Evolutionary conservation across 768 basidiomycete genomes (phyloP).

Genomic region (Lactarius vividus): DNA sequence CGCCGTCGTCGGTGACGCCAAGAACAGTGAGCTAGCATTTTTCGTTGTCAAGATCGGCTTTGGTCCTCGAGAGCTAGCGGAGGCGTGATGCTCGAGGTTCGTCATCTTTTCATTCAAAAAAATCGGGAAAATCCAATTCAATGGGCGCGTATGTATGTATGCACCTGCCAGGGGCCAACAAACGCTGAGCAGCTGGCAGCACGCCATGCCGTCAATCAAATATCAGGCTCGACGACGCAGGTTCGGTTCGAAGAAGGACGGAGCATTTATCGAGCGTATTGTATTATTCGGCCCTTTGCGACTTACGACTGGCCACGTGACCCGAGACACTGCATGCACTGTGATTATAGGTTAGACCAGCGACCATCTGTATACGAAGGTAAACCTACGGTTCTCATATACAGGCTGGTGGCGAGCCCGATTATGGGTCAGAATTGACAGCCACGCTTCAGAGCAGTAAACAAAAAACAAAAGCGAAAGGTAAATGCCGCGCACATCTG

Average conservation of each 20-base stretch:
- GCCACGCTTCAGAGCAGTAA: neutral
- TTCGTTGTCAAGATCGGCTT: neutral
- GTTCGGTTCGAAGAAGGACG: neutral
- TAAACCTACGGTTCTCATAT: too few relatives aligned
- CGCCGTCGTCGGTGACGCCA: neutral
- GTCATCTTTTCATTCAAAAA: neutral
- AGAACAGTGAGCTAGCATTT: neutral
- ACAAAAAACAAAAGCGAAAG: neutral
- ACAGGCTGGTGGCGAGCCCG: too few relatives aligned
- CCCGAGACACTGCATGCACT: neutral
- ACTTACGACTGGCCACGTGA: neutral
- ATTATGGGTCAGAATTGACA: neutral
- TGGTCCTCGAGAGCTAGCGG: neutral
- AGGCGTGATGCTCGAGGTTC: neutral
- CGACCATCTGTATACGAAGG: too few relatives aligned
- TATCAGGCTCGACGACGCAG: neutral
- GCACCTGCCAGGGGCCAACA: neutral
- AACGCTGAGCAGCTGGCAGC: neutral
- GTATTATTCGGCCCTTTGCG: too few relatives aligned
- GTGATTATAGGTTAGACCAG: too few relatives aligned
- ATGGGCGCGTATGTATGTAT: neutral
- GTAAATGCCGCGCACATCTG: neutral
- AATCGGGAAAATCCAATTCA: neutral
- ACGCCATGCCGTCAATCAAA: neutral
- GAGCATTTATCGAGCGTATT: too few relatives aligned